phyloP scores from a whole-genome alignment of 768 basidiomycete species.

The Austroboletus festivus region DNA sequence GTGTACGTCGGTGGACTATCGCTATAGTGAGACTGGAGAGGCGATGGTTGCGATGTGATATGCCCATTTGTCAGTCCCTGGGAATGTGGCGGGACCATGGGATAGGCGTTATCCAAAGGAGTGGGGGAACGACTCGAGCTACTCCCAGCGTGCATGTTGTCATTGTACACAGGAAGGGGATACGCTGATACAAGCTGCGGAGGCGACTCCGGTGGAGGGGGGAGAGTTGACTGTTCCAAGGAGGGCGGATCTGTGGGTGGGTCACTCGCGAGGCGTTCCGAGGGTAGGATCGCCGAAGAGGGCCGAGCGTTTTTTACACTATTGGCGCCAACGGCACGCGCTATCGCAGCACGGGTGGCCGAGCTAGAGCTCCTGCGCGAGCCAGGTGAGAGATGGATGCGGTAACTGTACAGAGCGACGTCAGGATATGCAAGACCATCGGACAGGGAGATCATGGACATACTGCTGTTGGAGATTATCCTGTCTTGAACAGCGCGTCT shows the following conservation, averaged over 20 bases:
- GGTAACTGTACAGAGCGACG: constrained; percentile 49
- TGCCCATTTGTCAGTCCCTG: constrained; percentile 38
- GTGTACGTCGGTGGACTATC: constrained; percentile 31
- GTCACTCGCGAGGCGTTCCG: constrained; percentile 26
- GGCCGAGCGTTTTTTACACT: constrained; percentile 26
- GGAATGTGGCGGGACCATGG: constrained; percentile 32
- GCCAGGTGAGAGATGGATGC: constrained; percentile 78
- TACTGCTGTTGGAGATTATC: constrained; percentile 68
- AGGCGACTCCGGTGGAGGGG: constrained; percentile 53
- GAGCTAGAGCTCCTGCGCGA: constrained; percentile 62
- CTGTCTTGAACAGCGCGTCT: constrained; percentile 85
- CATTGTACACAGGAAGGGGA: constrained; percentile 22
- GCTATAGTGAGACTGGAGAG: constrained; percentile 27
- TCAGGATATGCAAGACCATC: constrained; percentile 9
- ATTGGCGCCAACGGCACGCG: constrained; percentile 36
- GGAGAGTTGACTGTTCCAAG: constrained; percentile 40
- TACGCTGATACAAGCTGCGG: constrained; percentile 51
- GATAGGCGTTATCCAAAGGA: constrained; percentile 44
- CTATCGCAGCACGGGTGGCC: constrained; percentile 55
- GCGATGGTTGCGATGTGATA: constrained; percentile 28
- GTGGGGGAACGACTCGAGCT: constrained; percentile 44
- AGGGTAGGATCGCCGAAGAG: constrained; percentile 21
- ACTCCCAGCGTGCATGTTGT: constrained; percentile 31
- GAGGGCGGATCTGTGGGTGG: constrained; percentile 40
- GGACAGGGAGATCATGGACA: constrained; percentile 18